These are phyloP conservation scores for Linnemannia hyalina DNA, from an alignment of 192 early-diverging fungal species.

Conservation along the genomic window DNA sequence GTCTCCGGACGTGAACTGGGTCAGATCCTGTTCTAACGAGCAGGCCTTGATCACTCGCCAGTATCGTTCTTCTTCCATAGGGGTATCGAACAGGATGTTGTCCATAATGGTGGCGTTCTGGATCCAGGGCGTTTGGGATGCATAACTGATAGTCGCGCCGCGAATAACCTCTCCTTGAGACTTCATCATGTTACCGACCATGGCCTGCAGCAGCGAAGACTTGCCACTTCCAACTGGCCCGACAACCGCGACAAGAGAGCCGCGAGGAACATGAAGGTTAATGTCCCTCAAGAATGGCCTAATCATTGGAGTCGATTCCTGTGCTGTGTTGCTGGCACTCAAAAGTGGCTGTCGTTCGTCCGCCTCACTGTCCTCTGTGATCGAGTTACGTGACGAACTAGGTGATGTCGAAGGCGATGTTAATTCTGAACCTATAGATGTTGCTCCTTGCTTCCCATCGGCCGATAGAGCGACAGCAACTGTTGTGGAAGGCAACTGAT, in stretches of 20 bases:
- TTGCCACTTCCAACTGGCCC: conserved; percentile 91
- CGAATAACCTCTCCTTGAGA: conserved; percentile 68
- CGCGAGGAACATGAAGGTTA: conserved; percentile 33
- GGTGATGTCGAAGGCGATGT: conserved; percentile 3
- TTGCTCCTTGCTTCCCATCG: neutral
- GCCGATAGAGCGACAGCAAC: neutral
- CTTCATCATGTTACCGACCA: conserved; percentile 87
- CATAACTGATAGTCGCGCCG: conserved; percentile 80
- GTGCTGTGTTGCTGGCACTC: neutral
- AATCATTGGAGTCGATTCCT: conserved; percentile 6
- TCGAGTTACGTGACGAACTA: neutral
- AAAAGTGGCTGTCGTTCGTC: conserved; percentile 20
- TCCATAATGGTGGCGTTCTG: conserved; percentile 80
- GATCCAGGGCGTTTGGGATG: conserved; percentile 91
- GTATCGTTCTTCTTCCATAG: conserved; percentile 66
- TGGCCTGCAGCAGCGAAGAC: conserved; percentile 83
- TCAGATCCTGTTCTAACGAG: conserved; percentile 67
- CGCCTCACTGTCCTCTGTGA: neutral
- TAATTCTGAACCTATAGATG: neutral
- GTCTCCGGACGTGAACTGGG: conserved; percentile 68
- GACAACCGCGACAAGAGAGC: conserved; percentile 80
- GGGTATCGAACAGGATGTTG: conserved; percentile 80
- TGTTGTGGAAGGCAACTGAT: conserved; percentile 50
- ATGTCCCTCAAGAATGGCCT: conserved; percentile 63
- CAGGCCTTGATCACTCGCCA: conserved; percentile 69